Base-by-base conservation (phyloP, 495 filamentous ascomycete species). In the Penicillium pulvis region DNA sequence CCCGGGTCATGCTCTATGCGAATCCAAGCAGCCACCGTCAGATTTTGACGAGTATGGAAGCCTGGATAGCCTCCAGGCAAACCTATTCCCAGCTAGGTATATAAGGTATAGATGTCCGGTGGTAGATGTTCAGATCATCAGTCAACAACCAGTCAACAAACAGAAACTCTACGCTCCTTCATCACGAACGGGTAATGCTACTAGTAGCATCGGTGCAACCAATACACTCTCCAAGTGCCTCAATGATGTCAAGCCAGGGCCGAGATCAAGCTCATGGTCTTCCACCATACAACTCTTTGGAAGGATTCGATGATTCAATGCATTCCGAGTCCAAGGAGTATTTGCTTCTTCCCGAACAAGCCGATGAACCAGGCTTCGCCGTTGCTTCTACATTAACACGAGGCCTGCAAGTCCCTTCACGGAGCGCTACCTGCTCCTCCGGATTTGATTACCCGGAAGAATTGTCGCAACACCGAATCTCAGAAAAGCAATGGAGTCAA, bases 381-480 rank as follows among this genome's bases (percentile, higher is more conserved):
- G 11, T 41, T 3, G 55, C 68, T 26, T 62, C 56, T n/a, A 45
- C 57, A 48, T 58, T 75, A 4, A 60, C 51, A 1, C 58, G 68
- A 23, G 73, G 70, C 11, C 68, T 77, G 0, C 73, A 75, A 59
- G 60, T 77, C 14, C 74, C 73, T 7, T 70, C 71, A 3, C 63
- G 67, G 19, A 69, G 65, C 3, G 30, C 41, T 3, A 49, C 59
- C 28, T 52, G 64, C 33, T 68, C 67, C 17, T 77, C 74, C 0
- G 71, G 74, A 23, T 77, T 77, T 53, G 57, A 59, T 11, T 75
- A 73, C 56, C 72, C 72, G 1, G 60, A 60, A 5, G 57, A 71
- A 12, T 48, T 76, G 1, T 45, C 51, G 0, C 20, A 51, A 24
- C 63, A 71, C 33, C 50, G 58, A 16, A 61, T 76, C 31, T 62